phyloP scores from a whole-genome alignment of 257 asterid species.

The Lycium ferocissimum region DNA sequence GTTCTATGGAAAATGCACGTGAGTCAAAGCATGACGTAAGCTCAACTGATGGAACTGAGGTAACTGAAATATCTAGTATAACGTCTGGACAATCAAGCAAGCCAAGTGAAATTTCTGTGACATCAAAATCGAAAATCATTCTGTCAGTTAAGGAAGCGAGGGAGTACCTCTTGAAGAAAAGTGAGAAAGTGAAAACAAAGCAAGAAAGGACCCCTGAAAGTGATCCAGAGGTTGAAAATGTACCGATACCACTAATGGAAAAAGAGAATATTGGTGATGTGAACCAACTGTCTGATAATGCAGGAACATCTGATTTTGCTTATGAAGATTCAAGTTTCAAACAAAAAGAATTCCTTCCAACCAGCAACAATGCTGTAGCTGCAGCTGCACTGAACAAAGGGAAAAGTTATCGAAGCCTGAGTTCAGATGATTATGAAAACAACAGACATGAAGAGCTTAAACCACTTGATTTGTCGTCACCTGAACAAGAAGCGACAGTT shows the following conservation, averaged over 20 bases:
- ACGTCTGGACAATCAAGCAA: constrained; percentile 34
- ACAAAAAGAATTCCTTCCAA: constrained; percentile 26
- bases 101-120: constrained; percentile 37
- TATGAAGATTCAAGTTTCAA: constrained; percentile 31
- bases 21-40: constrained; percentile 33
- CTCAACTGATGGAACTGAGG: constrained; percentile 40
- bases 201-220: constrained; percentile 42
- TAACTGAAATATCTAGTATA: constrained; percentile 39
- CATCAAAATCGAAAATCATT: constrained; percentile 63
- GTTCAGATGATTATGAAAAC: constrained; percentile 36
- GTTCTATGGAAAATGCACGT: constrained; percentile 34
- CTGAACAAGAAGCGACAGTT: constrained; percentile 36
- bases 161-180: constrained; percentile 73
- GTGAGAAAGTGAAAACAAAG: constrained; percentile 39
- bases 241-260: constrained; percentile 33
- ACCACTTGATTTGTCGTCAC: constrained; percentile 31
- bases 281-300: constrained; percentile 39
- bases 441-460: constrained; percentile 37
- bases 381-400: constrained; percentile 30
- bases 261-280: constrained; percentile 34
- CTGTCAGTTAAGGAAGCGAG: constrained; percentile 81
- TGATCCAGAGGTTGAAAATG: constrained; percentile 37
- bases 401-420: not conserved
- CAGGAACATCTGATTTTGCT: constrained; percentile 36
- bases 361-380: constrained; percentile 32